Evolutionary conservation across 2,329 filamentous ascomycete genomes (phyloP).

Genomic region (Drechslerella stenobrocha): DNA sequence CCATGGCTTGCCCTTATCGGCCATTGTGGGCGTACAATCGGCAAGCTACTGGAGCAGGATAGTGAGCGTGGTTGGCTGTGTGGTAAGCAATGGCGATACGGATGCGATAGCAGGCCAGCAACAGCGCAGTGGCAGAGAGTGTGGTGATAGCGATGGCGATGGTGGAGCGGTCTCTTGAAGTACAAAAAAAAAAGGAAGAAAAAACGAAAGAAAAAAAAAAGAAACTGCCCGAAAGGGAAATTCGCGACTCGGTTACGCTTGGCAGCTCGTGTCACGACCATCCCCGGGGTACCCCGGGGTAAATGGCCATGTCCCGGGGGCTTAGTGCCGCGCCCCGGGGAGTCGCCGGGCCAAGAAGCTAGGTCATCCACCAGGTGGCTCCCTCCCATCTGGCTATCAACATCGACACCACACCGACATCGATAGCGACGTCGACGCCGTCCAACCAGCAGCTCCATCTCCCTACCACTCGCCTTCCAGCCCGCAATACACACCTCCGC

Average conservation of each 20-base stretch:
- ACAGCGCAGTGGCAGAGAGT: not conserved
- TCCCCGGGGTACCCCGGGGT: not conserved
- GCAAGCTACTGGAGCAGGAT: not conserved
- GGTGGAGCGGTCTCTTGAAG: not conserved
- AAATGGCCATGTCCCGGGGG: not conserved
- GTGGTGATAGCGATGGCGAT: not conserved
- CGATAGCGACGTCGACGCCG: not conserved
- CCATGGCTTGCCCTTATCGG: constrained; percentile 5
- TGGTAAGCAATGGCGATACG: no score
- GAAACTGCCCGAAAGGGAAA: constrained; percentile 1
- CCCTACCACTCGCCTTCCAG: not conserved
- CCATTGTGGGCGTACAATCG: not conserved
- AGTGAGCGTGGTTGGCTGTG: not conserved
- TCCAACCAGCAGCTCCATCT: constrained; percentile 1
- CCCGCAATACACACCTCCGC: no score
- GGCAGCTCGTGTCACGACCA: no score
- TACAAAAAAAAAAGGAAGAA: not conserved
- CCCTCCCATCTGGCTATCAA: not conserved
- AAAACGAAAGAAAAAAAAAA: not conserved
- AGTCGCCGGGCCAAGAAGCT: constrained; percentile 1
- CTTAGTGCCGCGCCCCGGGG: not conserved
- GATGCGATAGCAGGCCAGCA: no score
- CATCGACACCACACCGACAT: not conserved
- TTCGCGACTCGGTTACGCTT: not conserved
- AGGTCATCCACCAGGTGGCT: not conserved